Evolutionary conservation across 108 stramenopile genomes (phyloP).

Genomic region (Hondaea fermentalgiana): DNA sequence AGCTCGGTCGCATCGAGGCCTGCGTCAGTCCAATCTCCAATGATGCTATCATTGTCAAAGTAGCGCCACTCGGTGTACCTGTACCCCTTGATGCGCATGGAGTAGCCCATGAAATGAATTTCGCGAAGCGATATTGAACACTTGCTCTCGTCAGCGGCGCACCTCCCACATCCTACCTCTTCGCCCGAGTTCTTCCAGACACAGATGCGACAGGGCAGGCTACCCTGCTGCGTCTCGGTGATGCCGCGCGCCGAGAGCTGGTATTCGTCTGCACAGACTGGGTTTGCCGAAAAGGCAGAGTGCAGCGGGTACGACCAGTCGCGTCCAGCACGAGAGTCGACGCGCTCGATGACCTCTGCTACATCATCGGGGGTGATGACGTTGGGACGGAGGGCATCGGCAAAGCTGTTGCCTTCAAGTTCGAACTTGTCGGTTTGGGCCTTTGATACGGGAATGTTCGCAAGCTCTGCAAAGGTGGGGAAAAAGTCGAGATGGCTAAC

Average conservation of each 20-base stretch:
- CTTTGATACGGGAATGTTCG: not conserved
- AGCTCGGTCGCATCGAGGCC: not conserved
- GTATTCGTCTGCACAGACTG: not conserved
- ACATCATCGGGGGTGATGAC: not conserved
- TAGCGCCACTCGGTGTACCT: not conserved
- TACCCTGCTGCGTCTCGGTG: not conserved
- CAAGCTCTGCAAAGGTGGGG: constrained; percentile 3
- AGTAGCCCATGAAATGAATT: not conserved
- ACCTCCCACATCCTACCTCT: not conserved
- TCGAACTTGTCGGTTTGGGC: not conserved
- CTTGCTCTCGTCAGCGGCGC: not conserved
- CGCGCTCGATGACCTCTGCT: not conserved
- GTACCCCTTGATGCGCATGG: not conserved
- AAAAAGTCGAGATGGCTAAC: not conserved
- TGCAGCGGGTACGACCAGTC: not conserved
- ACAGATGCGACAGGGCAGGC: not conserved
- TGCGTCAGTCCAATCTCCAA: not conserved
- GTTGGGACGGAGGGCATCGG: not conserved
- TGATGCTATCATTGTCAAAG: not conserved
- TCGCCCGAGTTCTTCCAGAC: not conserved
- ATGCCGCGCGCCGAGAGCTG: not conserved
- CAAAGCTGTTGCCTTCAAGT: not conserved
- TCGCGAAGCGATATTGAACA: not conserved
- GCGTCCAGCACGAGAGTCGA: not conserved
- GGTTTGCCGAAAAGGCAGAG: not conserved